Evolutionary conservation across 2,329 filamentous ascomycete species (phyloP).

Genomic region (Mycosphaerella sp.): DNA sequence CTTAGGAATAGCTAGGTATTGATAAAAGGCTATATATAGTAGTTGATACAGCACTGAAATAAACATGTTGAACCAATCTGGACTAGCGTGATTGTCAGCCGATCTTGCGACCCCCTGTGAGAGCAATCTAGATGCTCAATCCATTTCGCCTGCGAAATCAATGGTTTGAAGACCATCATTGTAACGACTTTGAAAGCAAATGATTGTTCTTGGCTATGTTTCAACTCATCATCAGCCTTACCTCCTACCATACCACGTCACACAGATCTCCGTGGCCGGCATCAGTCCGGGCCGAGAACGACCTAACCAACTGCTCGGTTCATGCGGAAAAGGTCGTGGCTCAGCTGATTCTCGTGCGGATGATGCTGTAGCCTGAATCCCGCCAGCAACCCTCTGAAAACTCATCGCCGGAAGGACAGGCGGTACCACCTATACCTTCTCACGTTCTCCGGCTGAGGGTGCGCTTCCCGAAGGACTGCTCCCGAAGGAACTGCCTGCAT

Average conservation of each 20-base stretch:
- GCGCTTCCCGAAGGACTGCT: too few relatives aligned
- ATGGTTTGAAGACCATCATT: neutral
- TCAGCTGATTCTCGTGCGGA: neutral
- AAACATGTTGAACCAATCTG: too few relatives aligned
- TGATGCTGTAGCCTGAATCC: too few relatives aligned
- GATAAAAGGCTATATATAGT: too few relatives aligned
- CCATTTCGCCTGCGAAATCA: neutral
- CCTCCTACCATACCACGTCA: neutral
- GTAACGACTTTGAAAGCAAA: neutral
- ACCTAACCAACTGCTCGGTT: neutral
- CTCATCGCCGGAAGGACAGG: too few relatives aligned
- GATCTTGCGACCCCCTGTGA: neutral
- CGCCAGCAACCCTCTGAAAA: too few relatives aligned
- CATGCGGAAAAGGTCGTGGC: neutral
- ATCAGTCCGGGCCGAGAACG: constrained; percentile 5
- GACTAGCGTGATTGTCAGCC: too few relatives aligned
- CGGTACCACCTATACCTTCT: too few relatives aligned
- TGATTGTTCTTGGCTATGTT: neutral
- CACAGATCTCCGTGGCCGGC: neutral
- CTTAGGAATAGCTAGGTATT: too few relatives aligned
- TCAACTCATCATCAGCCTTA: neutral
- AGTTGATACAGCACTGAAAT: too few relatives aligned
- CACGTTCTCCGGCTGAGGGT: too few relatives aligned
- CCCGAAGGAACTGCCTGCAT: too few relatives aligned
- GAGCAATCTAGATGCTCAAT: constrained; percentile 5